Evolutionary conservation across 768 basidiomycete genomes (phyloP), one percentile per base, ranked within the genome.

Genomic region (Pleurotus pulmonarius): DNA sequence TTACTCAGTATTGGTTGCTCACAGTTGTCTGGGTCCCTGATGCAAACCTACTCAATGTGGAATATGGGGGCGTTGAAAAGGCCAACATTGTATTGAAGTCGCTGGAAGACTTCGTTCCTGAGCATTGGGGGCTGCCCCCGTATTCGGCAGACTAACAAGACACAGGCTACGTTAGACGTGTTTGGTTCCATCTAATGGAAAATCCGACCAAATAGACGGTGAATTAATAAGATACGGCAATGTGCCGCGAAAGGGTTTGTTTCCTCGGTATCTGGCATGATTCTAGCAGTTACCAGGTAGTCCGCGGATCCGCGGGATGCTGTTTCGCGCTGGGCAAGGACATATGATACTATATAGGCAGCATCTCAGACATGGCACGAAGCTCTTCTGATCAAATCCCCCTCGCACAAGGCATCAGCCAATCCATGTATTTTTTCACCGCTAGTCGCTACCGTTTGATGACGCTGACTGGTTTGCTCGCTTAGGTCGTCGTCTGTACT

Each of bases 1-100:
- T 34, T 9, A 11, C 29, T 34, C 9, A 34, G 29, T 34, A 2
- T 34, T 34, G 29, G 29, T 25, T 24, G 41, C 44, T 57, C 43
- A 29, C 61, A 92, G 92, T 92, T 29, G 76, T 92, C 2, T 95
- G 92, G 92, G 82, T 94, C 13, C 92, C 93, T 1, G 92, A 94
- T 63, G 63, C 77, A 5, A 84, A 87, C 56, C 73, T 94, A 5
- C 67, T 87, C 37, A 70, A 75, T 2, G 67, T 85, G 3, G 76
- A 73, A n/a, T 71, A 80, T 62, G 57, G 72, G 43, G 78, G 74
- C 9, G 63, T 70, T n/a, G 79, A 85, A 67, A 69, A 63, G 61
- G 78, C 88, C 9, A 85, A 92, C 62, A 76, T 82, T 62, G 78
- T 76, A 1, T 65, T 93, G 5, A 65, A 63, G 43, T 85, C 88